Evolutionary conservation across 2,329 filamentous ascomycete genomes (phyloP), one percentile per base, ranked within the genome.

Genomic region (Samsoniella hepiali): DNA sequence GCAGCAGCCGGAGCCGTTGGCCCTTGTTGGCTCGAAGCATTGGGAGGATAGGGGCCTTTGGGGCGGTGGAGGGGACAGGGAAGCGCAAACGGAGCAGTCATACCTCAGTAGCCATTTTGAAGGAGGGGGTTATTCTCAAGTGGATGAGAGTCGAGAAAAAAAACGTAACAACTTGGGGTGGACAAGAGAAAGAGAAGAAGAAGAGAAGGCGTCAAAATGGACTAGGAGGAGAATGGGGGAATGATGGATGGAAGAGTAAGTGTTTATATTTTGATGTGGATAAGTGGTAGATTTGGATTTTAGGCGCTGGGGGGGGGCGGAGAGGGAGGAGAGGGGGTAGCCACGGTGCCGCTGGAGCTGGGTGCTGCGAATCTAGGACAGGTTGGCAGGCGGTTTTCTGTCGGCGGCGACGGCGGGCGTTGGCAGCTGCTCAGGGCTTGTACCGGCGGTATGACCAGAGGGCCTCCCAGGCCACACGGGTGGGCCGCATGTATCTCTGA

Each of bases 91-190:
- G 54, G 58, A 65, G 58, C 38, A 57, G 44, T 81, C 84, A 73
- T 83, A 88, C 85, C 80, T 88, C 85, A 79, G 82, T 84, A 76
- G 82, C 81, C 84, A 87, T 87, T 75, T 73, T 84, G 76, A 47
- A 49, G 40, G 49, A 22, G 63, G 65, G 66, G 61, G 38, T 63
- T 58, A 54, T 64, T 49, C 60, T 63, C 55, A 57, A 64, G 54
- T 58, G 58, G 64, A 64, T 59, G 62, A 56, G 47, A 62, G 62
- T 63, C 53, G 64, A 60, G 51, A 44, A 58, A 56, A 50, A 56
- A 62, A 57, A 60, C 32, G 50, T 36, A 60, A 53, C 40, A 58
- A 58, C 40, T 9, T 44, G 45, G 15, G 27, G 55, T 29, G 51
- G 47, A 50, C 42, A 64, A 45, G 54, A 56, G 55, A 60, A 47